Conservation (phyloP, 1,284 basidiomycete species). For the Ceratobasidium sp. region DNA sequence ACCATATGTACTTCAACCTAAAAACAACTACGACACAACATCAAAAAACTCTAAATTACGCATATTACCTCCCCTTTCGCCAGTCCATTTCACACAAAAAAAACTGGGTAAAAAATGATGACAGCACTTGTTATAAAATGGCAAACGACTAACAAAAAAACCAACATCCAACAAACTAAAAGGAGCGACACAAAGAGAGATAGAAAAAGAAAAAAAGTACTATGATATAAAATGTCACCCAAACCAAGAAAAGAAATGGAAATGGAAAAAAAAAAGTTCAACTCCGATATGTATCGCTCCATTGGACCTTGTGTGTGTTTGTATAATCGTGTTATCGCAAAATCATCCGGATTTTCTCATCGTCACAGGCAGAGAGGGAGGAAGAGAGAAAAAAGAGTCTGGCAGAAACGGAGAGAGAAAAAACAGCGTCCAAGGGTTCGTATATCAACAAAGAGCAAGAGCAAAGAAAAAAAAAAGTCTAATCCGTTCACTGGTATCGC, state of each 20-base stretch:
- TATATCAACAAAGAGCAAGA: slow-evolving; percentile 6
- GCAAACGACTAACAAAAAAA: slow-evolving; percentile 7
- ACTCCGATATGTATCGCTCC: neutral
- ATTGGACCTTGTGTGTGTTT: slow-evolving; percentile 2
- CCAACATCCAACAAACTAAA: slow-evolving; percentile 6
- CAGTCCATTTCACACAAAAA: neutral
- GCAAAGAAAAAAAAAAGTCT: neutral
- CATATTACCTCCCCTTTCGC: neutral
- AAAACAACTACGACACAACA: neutral
- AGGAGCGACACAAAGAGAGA: slow-evolving; percentile 12
- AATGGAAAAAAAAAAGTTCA: slow-evolving; percentile 8
- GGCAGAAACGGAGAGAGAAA: neutral
- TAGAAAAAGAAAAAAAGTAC: neutral
- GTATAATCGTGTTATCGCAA: neutral
- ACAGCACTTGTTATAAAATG: slow-evolving; percentile 18
- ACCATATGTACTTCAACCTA: slow-evolving; percentile 11
- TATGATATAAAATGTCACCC: slow-evolving; percentile 35
- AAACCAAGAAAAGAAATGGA: slow-evolving; percentile 2
- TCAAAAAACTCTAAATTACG: neutral
- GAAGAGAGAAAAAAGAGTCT: slow-evolving; percentile 19
- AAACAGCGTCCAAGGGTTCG: slow-evolving; percentile 17
- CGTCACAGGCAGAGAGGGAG: neutral
- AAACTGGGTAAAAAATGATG: slow-evolving; percentile 12
- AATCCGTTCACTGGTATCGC: slow-evolving; percentile 39
- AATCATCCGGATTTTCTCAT: slow-evolving; percentile 22